A percentile compares a stretch with the other conserved stretches of the same genome.
These are phyloP conservation scores for Zopfochytrium polystomum DNA, from an alignment of 371 early-diverging fungal genomes.

Conservation along the genomic window DNA sequence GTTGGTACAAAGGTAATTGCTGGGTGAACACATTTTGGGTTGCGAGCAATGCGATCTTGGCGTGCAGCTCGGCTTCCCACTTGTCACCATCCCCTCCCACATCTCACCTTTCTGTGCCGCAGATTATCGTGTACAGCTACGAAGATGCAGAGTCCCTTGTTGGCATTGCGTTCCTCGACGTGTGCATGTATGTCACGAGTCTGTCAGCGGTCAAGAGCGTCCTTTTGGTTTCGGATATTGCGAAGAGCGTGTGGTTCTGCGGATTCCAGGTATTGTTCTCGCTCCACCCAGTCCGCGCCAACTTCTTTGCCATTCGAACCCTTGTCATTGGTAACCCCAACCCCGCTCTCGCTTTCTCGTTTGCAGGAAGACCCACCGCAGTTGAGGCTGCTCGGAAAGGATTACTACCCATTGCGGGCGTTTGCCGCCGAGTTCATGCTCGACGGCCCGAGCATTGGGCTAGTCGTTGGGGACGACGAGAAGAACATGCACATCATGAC, in stretches of 20 bases:
- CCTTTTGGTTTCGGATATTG: constrained; percentile 88
- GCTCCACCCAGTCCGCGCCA: background rate
- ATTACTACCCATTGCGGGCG: constrained; percentile 72
- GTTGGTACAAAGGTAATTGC: constrained; percentile 86
- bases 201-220: constrained; percentile 85
- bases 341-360: constrained; percentile 3
- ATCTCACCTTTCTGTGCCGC: background rate
- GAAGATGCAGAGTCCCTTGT: constrained; percentile 84
- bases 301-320: background rate
- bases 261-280: constrained; percentile 78
- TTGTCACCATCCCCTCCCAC: background rate
- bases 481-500: constrained; percentile 78
- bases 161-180: constrained; percentile 96
- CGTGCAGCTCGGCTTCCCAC: background rate
- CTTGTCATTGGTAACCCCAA: background rate
- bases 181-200: constrained; percentile 84
- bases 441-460: constrained; percentile 66
- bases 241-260: constrained; percentile 88
- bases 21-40: too few species aligned
- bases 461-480: constrained; percentile 79
- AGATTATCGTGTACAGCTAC: constrained; percentile 85
- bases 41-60: background rate
- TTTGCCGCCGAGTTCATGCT: constrained; percentile 72
- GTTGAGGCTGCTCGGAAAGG: constrained; percentile 84
- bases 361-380: constrained; percentile 86